A percentile compares a stretch with the other conserved stretches of the same genome.
Conservation (phyloP, 169 alveolate genomes). For the Plasmodium falciparum region DNA sequence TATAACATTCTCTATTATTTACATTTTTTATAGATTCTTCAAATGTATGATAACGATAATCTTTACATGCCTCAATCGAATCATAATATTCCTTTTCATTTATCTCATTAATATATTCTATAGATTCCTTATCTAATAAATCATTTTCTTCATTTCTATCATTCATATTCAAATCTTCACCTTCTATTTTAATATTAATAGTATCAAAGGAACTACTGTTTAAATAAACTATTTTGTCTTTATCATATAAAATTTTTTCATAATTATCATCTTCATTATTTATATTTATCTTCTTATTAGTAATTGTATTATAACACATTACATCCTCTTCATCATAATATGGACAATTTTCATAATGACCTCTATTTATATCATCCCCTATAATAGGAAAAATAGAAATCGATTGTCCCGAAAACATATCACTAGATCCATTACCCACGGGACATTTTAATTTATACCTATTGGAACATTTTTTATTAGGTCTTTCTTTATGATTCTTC, state of each 20-base stretch:
- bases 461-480: neutral
- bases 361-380: neutral
- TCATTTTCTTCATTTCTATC: too few relatives aligned
- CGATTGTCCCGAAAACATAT: too few relatives aligned
- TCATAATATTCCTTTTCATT: too few relatives aligned
- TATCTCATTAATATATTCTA: too few relatives aligned
- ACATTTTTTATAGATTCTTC: too few relatives aligned
- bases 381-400: neutral
- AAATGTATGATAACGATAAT: too few relatives aligned
- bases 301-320: neutral
- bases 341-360: neutral
- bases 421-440: too few relatives aligned
- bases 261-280: neutral
- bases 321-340: neutral
- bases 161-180: neutral
- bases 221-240: neutral
- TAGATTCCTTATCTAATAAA: too few relatives aligned
- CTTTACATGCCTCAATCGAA: too few relatives aligned
- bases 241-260: neutral
- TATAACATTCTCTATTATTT: too few relatives aligned
- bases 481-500: too few relatives aligned
- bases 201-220: conserved; percentile 9
- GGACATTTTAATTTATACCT: too few relatives aligned
- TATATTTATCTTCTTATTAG: neutral
- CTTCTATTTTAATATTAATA: neutral